These are phyloP conservation scores for Beauveria scarabaeidicola DNA, from an alignment of 2,329 filamentous ascomycete species.

Conservation along the genomic window DNA sequence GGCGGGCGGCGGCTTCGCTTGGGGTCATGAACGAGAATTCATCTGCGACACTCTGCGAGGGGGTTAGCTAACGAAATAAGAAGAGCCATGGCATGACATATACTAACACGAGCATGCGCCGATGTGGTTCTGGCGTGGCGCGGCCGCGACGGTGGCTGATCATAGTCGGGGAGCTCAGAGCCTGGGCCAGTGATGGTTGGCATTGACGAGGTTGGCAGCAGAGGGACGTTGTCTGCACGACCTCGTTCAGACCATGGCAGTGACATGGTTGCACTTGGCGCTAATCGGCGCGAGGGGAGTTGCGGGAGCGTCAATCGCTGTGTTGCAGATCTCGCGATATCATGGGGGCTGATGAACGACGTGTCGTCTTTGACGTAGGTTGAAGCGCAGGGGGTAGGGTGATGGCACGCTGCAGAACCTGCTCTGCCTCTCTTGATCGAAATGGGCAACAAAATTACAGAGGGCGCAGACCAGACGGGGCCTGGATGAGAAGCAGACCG, in stretches of 20 bases:
- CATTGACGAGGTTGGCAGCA: conserved; percentile 27
- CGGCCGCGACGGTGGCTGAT: conserved; percentile 20
- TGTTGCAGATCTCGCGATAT: conserved; percentile 1
- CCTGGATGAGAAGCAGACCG: not conserved
- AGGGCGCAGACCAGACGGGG: not conserved
- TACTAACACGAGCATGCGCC: conserved; percentile 45
- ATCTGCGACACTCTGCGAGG: conserved; percentile 43
- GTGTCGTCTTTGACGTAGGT: not conserved
- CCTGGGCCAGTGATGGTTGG: conserved; percentile 25
- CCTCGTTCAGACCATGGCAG: conserved; percentile 28
- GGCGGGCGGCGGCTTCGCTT: conserved; percentile 65
- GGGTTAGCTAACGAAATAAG: not conserved
- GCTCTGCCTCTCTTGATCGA: not conserved
- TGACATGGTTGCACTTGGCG: conserved; percentile 25
- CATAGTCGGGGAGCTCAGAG: conserved; percentile 18
- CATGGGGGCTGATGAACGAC: conserved; percentile 11
- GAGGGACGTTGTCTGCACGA: conserved; percentile 22
- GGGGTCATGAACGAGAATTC: conserved; percentile 61
- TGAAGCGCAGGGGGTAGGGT: not conserved
- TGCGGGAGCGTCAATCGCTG: conserved; percentile 8
- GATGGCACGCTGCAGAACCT: not conserved
- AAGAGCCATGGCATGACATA: not conserved
- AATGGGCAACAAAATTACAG: not conserved
- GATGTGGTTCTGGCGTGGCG: conserved; percentile 42
- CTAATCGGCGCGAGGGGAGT: not conserved